These are phyloP conservation scores for Panellus pusillus DNA, from an alignment of 768 basidiomycete species.

Conservation along the genomic window DNA sequence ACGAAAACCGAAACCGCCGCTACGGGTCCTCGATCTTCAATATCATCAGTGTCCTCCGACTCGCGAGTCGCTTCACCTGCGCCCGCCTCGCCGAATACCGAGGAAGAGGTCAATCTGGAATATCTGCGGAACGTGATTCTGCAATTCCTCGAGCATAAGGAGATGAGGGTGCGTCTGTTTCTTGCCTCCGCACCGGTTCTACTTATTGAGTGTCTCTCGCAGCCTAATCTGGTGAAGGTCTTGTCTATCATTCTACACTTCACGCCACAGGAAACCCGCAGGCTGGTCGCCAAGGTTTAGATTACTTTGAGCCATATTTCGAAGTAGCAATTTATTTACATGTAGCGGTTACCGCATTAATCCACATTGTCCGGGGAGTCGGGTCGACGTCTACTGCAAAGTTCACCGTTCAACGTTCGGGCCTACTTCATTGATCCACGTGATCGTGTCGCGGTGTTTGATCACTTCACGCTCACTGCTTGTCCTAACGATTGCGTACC, in stretches of 20 bases:
- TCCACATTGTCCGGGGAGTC: no score
- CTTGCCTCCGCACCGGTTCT: neutral
- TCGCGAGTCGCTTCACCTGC: constrained; percentile 36
- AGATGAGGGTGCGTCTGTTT: constrained; percentile 79
- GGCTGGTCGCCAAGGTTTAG: constrained; percentile 85
- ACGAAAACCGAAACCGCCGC: constrained; percentile 44
- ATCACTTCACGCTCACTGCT: no score
- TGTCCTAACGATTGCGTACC: no score
- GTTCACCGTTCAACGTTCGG: no score
- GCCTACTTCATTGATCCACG: neutral
- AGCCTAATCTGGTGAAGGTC: constrained; percentile 91
- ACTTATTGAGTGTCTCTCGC: neutral
- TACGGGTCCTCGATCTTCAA: constrained; percentile 40
- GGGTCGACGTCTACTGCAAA: no score
- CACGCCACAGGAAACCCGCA: constrained; percentile 90
- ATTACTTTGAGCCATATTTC: neutral
- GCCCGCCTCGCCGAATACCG: constrained; percentile 44
- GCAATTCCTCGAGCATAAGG: constrained; percentile 97
- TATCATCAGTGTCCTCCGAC: constrained; percentile 35
- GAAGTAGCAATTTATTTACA: neutral
- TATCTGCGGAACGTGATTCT: constrained; percentile 95
- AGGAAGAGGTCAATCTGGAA: constrained; percentile 94
- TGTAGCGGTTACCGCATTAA: neutral
- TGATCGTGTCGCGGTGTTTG: no score
- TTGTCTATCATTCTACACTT: constrained; percentile 91